A percentile compares a stretch with the other conserved stretches of the same genome.
These are phyloP conservation scores for Boletus eberwhitei DNA, from an alignment of 768 basidiomycete genomes.

Conservation along the genomic window DNA sequence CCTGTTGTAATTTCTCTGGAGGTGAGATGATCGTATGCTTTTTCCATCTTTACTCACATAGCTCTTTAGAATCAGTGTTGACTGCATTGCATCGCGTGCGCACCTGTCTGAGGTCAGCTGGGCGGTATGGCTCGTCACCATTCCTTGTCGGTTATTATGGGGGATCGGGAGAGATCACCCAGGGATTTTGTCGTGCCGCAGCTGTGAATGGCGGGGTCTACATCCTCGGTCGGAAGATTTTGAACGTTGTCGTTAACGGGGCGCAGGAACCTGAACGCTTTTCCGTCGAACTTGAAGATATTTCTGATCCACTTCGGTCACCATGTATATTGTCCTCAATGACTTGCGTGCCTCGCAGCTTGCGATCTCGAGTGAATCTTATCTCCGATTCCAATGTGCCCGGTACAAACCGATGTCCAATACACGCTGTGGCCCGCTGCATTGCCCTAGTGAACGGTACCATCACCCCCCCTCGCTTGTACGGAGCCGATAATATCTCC, in stretches of 20 bases:
- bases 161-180: constrained; percentile 85
- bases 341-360: constrained; percentile 30
- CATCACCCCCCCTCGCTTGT: constrained; percentile 25
- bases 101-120: constrained; percentile 70
- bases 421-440: constrained; percentile 39
- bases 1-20: constrained; percentile 55
- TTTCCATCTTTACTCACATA: constrained; percentile 3
- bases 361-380: constrained; percentile 23
- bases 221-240: constrained; percentile 53
- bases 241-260: constrained; percentile 30
- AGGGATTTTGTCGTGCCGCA: constrained; percentile 85
- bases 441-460: constrained; percentile 48
- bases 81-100: constrained; percentile 68
- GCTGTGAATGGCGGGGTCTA: constrained; percentile 80
- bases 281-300: constrained; percentile 51
- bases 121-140: constrained; percentile 83
- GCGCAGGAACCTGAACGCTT: constrained; percentile 29
- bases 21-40: constrained; percentile 41
- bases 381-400: constrained; percentile 6
- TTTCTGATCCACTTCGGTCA: constrained; percentile 57
- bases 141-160: constrained; percentile 97
- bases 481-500: constrained; percentile 20
- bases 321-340: constrained; percentile 53
- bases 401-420: not conserved
- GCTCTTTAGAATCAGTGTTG: constrained; percentile 56